phyloP scores from a whole-genome alignment of 768 basidiomycete genomes.

The Mycena capillaripes region DNA sequence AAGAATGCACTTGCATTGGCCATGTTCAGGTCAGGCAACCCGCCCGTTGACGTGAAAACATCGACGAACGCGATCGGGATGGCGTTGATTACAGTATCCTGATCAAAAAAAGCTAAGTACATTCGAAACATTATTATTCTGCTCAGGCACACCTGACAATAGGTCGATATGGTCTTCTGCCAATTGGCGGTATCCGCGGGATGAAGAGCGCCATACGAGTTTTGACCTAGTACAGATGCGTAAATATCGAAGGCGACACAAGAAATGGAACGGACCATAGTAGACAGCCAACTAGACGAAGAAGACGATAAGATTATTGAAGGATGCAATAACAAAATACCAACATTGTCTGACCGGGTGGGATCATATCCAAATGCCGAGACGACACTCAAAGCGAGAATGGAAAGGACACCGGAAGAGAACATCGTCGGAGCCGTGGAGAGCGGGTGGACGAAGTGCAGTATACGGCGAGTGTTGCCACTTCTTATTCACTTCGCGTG shows the following conservation, averaged over 20 bases:
- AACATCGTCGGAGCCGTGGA: slow-evolving; percentile 24
- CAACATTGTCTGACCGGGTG: slow-evolving; percentile 33
- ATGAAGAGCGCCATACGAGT: slow-evolving; percentile 70
- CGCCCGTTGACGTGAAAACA: slow-evolving; percentile 22
- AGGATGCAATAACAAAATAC: not conserved
- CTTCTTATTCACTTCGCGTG: slow-evolving; percentile 27
- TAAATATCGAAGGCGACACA: not conserved
- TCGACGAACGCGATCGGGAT: slow-evolving; percentile 32
- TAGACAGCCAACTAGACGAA: slow-evolving; percentile 36
- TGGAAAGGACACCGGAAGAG: slow-evolving; percentile 21
- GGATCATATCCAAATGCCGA: slow-evolving; percentile 30
- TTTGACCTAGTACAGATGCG: slow-evolving; percentile 59
- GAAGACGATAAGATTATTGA: not conserved
- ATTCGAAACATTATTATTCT: not conserved
- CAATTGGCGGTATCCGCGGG: slow-evolving; percentile 56
- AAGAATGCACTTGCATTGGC: slow-evolving; percentile 27
- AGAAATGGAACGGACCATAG: slow-evolving; percentile 17
- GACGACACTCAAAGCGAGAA: slow-evolving; percentile 29
- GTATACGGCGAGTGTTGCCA: not conserved
- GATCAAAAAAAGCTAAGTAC: not conserved
- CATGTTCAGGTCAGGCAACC: slow-evolving; percentile 33
- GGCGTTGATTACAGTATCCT: slow-evolving; percentile 30
- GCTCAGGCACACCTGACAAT: slow-evolving; percentile 60
- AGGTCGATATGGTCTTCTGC: slow-evolving; percentile 64
- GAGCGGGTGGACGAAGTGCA: slow-evolving; percentile 15